Percentiles rank a stretch among this genome's conserved stretches.
Evolutionary conservation across 441 rosid species (phyloP).

Genomic region (Gossypium gossypioides): DNA sequence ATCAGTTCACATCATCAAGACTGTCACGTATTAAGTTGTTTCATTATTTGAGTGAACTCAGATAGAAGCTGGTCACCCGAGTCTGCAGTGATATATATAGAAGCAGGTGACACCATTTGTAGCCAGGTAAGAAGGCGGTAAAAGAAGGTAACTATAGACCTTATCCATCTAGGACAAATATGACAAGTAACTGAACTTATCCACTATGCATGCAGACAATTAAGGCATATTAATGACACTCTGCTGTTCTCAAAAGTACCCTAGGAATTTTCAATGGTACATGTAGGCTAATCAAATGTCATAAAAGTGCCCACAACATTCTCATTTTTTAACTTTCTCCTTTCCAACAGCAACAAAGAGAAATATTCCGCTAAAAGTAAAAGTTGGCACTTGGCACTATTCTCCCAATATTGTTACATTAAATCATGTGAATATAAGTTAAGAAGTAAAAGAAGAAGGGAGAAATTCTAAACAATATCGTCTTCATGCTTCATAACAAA

Average conservation of each 20-base stretch:
- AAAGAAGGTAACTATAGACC: background rate
- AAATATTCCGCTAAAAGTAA: background rate
- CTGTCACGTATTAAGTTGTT: background rate
- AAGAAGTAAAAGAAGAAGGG: background rate
- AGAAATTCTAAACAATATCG: background rate
- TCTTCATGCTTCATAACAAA: background rate
- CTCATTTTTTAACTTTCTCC: background rate
- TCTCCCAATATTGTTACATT: background rate
- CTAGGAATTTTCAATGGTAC: background rate
- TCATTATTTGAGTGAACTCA: background rate
- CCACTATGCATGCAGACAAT: background rate
- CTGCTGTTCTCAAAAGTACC: background rate
- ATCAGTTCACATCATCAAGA: background rate
- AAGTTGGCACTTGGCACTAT: conserved; percentile 5
- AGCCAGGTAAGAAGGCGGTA: background rate
- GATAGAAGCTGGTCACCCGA: background rate
- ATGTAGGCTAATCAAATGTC: background rate
- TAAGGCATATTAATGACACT: background rate
- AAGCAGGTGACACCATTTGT: background rate
- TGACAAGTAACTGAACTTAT: background rate
- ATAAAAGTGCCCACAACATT: background rate
- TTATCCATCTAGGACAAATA: background rate
- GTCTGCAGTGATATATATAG: background rate
- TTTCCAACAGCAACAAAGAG: background rate
- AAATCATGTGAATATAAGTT: background rate